These are phyloP conservation scores for Leccinum angustisporum DNA, from an alignment of 1,284 basidiomycete species.

Conservation along the genomic window DNA sequence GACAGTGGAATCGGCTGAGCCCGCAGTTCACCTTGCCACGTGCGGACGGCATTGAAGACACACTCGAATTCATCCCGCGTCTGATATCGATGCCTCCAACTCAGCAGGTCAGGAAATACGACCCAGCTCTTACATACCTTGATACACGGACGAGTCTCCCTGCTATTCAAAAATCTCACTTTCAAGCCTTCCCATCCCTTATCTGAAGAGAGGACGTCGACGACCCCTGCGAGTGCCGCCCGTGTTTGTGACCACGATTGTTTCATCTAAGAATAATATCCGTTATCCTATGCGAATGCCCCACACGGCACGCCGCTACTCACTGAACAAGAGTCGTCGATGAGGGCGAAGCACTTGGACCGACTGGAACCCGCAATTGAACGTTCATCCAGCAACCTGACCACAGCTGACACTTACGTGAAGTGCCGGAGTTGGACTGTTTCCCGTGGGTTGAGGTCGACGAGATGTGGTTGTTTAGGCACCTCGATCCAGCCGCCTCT, in stretches of 20 bases:
- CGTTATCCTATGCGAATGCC: background rate
- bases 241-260: conserved; percentile 23
- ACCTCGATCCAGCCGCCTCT: conserved; percentile 15
- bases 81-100: conserved; percentile 2
- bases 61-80: conserved; percentile 22
- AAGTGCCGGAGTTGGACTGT: conserved; percentile 20
- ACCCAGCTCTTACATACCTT: conserved; percentile 12
- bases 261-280: conserved; percentile 21
- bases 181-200: conserved; percentile 22
- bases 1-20: no score
- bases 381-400: background rate
- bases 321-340: conserved; percentile 28
- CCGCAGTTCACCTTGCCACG: conserved; percentile 18
- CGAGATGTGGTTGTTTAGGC: conserved; percentile 12
- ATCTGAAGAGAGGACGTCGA: conserved; percentile 17
- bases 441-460: conserved; percentile 15
- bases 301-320: background rate
- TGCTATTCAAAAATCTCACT: conserved; percentile 23
- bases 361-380: conserved; percentile 18
- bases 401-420: conserved; percentile 9
- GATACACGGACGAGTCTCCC: conserved; percentile 4
- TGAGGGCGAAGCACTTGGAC: conserved; percentile 25
- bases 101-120: background rate
- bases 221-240: conserved; percentile 19
- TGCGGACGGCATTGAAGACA: conserved; percentile 23